Conservation (phyloP, 2,329 filamentous ascomycete genomes). For the Cyphellophora europaea region DNA sequence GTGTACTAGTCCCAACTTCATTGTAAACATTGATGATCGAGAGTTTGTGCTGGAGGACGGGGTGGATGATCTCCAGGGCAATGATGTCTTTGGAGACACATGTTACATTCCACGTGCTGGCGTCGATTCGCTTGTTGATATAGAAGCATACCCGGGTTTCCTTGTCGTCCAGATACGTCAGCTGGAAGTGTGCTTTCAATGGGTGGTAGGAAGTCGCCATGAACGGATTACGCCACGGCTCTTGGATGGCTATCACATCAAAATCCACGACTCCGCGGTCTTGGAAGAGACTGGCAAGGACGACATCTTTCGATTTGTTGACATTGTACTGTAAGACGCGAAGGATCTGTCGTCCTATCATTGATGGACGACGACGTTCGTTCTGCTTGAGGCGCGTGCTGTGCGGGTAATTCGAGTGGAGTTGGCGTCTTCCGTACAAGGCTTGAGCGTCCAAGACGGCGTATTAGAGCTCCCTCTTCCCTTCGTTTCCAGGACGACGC, state of each 20-base stretch:
- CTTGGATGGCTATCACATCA: constrained; percentile 20
- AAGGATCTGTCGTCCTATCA: constrained; percentile 6
- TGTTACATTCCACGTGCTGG: constrained; percentile 10
- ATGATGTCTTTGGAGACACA: constrained; percentile 13
- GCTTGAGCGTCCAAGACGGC: too few species aligned
- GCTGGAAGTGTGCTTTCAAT: constrained; percentile 12
- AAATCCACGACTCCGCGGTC: constrained; percentile 13
- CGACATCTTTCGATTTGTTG: constrained; percentile 16
- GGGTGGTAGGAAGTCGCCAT: constrained; percentile 18
- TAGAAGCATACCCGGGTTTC: constrained; percentile 15
- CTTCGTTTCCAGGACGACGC: constrained; percentile 1
- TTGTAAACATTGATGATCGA: constrained; percentile 11
- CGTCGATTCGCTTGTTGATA: constrained; percentile 16
- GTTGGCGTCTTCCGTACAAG: too few species aligned
- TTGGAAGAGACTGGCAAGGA: constrained; percentile 17
- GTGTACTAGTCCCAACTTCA: constrained; percentile 3
- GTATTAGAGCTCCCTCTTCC: constrained; percentile 2
- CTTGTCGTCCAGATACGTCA: constrained; percentile 12
- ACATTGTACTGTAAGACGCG: constrained; percentile 21
- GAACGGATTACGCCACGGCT: constrained; percentile 18
- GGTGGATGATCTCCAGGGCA: constrained; percentile 6
- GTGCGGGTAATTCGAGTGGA: background rate
- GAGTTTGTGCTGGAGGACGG: constrained; percentile 1
- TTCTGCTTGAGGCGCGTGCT: background rate
- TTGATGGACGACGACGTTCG: background rate